Evolutionary conservation across 148 eudicot species (phyloP).

Genomic region (Diospyros kaki): DNA sequence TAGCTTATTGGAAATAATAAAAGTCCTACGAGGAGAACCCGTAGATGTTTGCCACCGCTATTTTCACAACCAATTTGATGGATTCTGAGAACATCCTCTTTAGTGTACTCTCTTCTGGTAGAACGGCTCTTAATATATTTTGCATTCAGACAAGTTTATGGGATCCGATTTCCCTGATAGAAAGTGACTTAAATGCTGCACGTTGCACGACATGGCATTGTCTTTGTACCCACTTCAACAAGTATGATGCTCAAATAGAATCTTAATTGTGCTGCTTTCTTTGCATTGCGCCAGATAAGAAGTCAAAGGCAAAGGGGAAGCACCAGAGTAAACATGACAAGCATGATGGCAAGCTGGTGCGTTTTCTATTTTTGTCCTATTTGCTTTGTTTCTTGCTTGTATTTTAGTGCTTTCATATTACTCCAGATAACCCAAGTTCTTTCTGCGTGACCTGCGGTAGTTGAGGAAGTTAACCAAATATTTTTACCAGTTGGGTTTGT

Average conservation of each 20-base stretch:
- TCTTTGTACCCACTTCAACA: background rate
- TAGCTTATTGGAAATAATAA: background rate
- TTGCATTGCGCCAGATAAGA: constrained; percentile 52
- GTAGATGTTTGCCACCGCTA: background rate
- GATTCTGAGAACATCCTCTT: background rate
- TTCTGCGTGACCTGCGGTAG: background rate
- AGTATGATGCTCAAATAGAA: background rate
- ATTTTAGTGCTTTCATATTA: background rate
- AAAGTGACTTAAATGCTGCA: too few relatives aligned
- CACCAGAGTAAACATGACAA: constrained; percentile 54
- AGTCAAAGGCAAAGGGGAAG: constrained; percentile 58
- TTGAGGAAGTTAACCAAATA: background rate
- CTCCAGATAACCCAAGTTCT: background rate
- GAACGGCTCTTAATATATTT: background rate
- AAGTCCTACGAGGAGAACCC: background rate
- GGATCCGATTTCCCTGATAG: too few relatives aligned
- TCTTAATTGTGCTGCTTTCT: constrained; percentile 15
- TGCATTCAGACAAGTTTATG: too few relatives aligned
- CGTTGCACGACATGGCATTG: too few relatives aligned
- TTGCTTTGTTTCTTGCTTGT: background rate
- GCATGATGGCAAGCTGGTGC: constrained; percentile 44
- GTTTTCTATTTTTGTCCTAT: constrained; percentile 18
- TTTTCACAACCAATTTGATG: background rate
- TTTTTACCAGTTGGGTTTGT: too few relatives aligned
- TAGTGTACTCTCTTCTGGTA: too few relatives aligned